These are phyloP conservation scores for Russula compacta DNA, from an alignment of 768 basidiomycete species.

Conservation along the genomic window DNA sequence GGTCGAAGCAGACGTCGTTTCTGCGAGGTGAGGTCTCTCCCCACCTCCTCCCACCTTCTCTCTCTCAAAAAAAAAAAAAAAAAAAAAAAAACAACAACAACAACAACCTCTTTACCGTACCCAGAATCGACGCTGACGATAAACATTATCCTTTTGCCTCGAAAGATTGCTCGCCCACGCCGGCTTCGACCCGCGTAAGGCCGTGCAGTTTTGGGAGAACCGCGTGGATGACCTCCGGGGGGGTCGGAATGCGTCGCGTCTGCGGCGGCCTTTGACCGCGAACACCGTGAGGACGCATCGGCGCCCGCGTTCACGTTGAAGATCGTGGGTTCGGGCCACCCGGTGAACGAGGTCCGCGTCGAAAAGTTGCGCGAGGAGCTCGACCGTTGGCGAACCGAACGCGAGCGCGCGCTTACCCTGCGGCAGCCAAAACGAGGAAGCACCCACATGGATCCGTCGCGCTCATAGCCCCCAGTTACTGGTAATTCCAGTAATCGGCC, in stretches of 20 bases:
- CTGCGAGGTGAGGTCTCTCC: conserved; percentile 49
- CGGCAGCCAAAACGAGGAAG: conserved; percentile 2
- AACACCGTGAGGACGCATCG: conserved; percentile 21
- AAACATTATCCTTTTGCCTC: neutral
- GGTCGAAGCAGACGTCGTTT: conserved; percentile 87
- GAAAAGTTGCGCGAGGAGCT: conserved; percentile 57
- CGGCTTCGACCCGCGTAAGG: conserved; percentile 78
- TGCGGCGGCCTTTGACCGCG: conserved; percentile 21
- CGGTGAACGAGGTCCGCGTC: conserved; percentile 56
- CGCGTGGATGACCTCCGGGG: conserved; percentile 31
- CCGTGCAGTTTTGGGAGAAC: conserved; percentile 77
- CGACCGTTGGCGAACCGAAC: conserved; percentile 55
- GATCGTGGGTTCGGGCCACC: conserved; percentile 56
- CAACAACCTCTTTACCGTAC: neutral
- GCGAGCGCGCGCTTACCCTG: conserved; percentile 23
- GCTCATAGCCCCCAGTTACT: conserved; percentile 1
- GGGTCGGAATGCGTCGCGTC: conserved; percentile 35
- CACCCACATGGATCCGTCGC: neutral
- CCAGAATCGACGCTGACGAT: conserved; percentile 1
- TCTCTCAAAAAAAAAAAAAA: neutral
- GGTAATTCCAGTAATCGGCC: neutral
- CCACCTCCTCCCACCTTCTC: neutral
- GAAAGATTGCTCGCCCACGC: conserved; percentile 82
- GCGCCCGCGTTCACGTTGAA: conserved; percentile 29
- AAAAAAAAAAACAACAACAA: too few species aligned